Conservation (phyloP, 192 early-diverging fungal species). For the Dispira parvispora region DNA sequence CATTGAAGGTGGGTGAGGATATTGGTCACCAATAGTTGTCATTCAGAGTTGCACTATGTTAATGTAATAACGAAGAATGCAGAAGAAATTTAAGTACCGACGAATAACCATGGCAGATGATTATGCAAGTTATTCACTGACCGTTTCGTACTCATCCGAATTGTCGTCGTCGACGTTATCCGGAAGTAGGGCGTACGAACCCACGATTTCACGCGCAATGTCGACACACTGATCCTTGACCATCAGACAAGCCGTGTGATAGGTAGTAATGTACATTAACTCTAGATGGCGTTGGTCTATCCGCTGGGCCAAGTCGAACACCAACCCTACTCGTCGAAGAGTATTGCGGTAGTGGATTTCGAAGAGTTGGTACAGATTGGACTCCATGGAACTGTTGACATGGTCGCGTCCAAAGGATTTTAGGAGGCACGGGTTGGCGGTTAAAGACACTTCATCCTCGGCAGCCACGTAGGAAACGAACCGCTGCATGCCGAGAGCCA, state of each 20-base stretch:
- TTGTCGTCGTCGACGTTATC: neutral
- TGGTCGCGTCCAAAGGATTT: neutral
- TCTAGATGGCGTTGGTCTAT: neutral
- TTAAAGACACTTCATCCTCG: neutral
- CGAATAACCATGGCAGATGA: no score
- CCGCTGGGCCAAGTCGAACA: neutral
- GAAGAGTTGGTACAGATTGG: neutral
- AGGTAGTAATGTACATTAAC: slow-evolving; percentile 3
- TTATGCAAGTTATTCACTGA: no score
- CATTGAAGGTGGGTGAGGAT: no score
- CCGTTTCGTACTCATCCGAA: neutral
- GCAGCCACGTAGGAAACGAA: slow-evolving; percentile 2
- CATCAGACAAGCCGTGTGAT: slow-evolving; percentile 3
- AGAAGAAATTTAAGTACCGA: no score
- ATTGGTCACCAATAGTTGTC: no score
- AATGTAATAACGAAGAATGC: no score
- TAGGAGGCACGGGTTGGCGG: neutral
- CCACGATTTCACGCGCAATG: neutral
- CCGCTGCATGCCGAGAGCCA: neutral
- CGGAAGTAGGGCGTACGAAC: neutral
- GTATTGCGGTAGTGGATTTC: slow-evolving; percentile 5
- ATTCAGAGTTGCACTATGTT: no score
- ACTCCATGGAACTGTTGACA: neutral
- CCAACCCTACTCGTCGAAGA: neutral
- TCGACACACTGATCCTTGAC: neutral